Base-by-base conservation (phyloP, 2,329 filamentous ascomycete species). In the Paecilomyces sp. region DNA sequence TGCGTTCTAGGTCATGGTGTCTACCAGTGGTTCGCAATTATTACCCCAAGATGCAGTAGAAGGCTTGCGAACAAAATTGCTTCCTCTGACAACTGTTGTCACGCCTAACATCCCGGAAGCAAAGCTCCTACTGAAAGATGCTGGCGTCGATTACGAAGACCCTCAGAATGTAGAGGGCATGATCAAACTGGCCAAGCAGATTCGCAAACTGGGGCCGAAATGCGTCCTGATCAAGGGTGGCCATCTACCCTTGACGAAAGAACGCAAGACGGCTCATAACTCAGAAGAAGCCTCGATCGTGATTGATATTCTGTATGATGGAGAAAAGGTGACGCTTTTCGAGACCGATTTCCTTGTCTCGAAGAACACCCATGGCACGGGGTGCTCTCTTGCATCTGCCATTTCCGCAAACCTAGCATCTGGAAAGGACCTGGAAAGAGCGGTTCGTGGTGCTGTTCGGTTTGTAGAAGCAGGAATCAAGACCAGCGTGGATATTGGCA, bases 171-270 rank as follows among this genome's bases (percentile, higher is more conserved):
- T 91, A 1, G 79, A 84, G 3, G 90, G 90, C 52, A 74, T 97
- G 50, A 85, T 91, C 65, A 69, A 75, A 0, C 80, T 96, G 34
- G 91, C 89, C 0, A 85, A 83, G 62, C 77, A 78, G 12, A 80
- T 96, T 7, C 84, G 86, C 47, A 72, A 74, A 1, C 78, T 96
- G 0, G 92, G 92, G 0, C 88, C 92, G 0, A 83, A 84, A 64
- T 92, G 88, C 78, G 89, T 97, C 31, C 82, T 97, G 9, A 80
- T 97, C 60, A 97, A 97, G 75, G 93, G 93, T 51, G 93, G 93
- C 0, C 94, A 97, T 76, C 74, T 88, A n/a, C 92, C 93, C 1
- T 83, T 97, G 63, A 86, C 82, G 4, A 81, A 79, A 56, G 83
- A 88, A 55, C 80, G 85, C 24, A 80, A 79, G 5, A 82, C 83